Base-by-base conservation (phyloP, 2,329 filamentous ascomycete species). In the Boeremia lycopersici region DNA sequence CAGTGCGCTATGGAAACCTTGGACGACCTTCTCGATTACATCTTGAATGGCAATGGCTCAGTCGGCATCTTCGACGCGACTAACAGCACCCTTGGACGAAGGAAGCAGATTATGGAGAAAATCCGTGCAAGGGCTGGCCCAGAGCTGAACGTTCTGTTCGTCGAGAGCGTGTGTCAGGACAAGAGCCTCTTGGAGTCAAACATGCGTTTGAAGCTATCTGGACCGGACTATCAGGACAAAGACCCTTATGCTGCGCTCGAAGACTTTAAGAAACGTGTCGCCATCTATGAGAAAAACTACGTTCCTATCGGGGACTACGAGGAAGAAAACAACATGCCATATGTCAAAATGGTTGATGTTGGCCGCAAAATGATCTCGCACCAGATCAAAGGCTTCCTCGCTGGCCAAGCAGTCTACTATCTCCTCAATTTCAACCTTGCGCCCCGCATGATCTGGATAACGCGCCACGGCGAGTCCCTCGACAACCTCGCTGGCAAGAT, bases 261-360 rank as follows among this genome's bases (percentile, higher is more conserved):
- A 30, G 95, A 99, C 72, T 99, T 99, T 81, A 96, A 90, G 78
- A 88, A 90, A 75, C 90, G 95, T 57, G 93, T 99, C 12, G 87
- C 86, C 47, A 90, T 96, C 10, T 99, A 99, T 68, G 91, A 97
- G 74, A 96, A 93, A 69, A 92, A 91, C 13, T 99, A 99, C 69
- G 87, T 93, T 6, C 90, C 95, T 0, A 81, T 99, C 1, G 95
- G 95, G 29, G 86, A 92, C 36, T 96, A 91, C 60, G 95, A 99
- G 73, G 95, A 99, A 76, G 84, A 89, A 19, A 84, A 96, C 69
- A 88, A 93, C 66, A 89, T 97, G 84, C 90, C 96, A 56, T 99
- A 96, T 71, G 96, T 99, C 60, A 91, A 91, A 80, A 96, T 98
- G 89, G 91, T 98, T 61, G 95, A 99, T 74, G 95, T 99, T 2